These are phyloP conservation scores for Claviceps pusilla DNA, from an alignment of 2,329 filamentous ascomycete species.

Conservation along the genomic window DNA sequence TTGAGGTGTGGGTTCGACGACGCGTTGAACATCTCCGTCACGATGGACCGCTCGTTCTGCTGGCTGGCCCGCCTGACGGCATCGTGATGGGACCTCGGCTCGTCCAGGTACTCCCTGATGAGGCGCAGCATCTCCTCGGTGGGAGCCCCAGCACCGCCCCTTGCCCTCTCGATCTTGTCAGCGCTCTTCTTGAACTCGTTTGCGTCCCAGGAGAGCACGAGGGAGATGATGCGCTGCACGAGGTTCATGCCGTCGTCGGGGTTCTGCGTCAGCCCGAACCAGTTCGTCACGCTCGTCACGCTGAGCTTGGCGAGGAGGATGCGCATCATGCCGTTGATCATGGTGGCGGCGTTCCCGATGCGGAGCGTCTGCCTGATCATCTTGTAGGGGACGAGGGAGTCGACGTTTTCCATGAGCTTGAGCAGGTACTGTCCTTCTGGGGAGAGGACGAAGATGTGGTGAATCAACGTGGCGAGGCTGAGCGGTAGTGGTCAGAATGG, in stretches of 20 bases:
- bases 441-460: constrained; percentile 57
- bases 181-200: constrained; percentile 52
- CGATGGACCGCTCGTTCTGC: constrained; percentile 40
- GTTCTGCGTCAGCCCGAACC: constrained; percentile 57
- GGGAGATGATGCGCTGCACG: constrained; percentile 60
- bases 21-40: constrained; percentile 47
- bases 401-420: constrained; percentile 53
- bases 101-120: constrained; percentile 42
- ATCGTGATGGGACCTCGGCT: constrained; percentile 41
- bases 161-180: constrained; percentile 48
- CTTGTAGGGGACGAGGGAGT: constrained; percentile 56
- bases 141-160: constrained; percentile 27
- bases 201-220: constrained; percentile 59
- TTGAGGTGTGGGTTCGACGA: constrained; percentile 30
- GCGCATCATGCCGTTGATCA: constrained; percentile 62
- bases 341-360: constrained; percentile 64
- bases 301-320: constrained; percentile 66
- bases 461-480: constrained; percentile 58
- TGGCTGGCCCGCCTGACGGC: constrained; percentile 41
- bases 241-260: constrained; percentile 70
- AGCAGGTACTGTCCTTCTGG: constrained; percentile 62
- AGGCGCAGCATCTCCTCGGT: constrained; percentile 45
- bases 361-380: constrained; percentile 58
- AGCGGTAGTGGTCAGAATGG: background rate
- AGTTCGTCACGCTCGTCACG: constrained; percentile 60